Evolutionary conservation across 2,329 filamentous ascomycete species (phyloP).

Genomic region (Pseudogymnoascus sp.): DNA sequence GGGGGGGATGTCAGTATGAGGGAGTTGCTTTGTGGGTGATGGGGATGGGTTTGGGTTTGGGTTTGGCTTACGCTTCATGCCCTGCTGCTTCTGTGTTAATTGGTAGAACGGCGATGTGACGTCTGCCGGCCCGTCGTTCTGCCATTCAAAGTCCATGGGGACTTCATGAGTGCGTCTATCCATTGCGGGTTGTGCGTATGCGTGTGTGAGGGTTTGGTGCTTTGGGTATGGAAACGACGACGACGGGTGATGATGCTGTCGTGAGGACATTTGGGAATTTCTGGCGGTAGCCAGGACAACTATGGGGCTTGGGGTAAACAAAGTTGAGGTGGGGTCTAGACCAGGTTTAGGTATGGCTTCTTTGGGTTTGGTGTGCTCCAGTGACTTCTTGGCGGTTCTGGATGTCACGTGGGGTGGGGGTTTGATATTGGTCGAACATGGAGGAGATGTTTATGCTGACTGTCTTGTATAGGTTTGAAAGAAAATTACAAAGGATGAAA

Average conservation of each 20-base stretch:
- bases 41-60: no score
- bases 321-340: constrained; percentile 6
- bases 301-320: constrained; percentile 6
- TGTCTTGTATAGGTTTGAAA: neutral
- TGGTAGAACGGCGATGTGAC: constrained; percentile 55
- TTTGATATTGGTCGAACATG: neutral
- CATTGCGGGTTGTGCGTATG: constrained; percentile 32
- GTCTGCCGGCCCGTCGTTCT: constrained; percentile 48
- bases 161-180: constrained; percentile 50
- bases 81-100: constrained; percentile 30
- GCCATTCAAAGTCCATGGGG: constrained; percentile 62
- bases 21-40: constrained; percentile 18
- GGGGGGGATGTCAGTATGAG: no score
- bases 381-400: constrained; percentile 5
- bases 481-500: neutral
- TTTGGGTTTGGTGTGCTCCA: constrained; percentile 7
- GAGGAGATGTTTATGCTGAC: neutral
- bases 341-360: neutral
- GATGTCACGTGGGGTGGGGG: neutral
- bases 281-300: neutral
- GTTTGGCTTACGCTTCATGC: constrained; percentile 22
- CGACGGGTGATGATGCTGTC: neutral
- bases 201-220: neutral
- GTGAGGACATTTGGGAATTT: neutral
- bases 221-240: neutral